Base-by-base conservation (phyloP, 768 basidiomycete genomes). In the Asterophora lycoperdoides region DNA sequence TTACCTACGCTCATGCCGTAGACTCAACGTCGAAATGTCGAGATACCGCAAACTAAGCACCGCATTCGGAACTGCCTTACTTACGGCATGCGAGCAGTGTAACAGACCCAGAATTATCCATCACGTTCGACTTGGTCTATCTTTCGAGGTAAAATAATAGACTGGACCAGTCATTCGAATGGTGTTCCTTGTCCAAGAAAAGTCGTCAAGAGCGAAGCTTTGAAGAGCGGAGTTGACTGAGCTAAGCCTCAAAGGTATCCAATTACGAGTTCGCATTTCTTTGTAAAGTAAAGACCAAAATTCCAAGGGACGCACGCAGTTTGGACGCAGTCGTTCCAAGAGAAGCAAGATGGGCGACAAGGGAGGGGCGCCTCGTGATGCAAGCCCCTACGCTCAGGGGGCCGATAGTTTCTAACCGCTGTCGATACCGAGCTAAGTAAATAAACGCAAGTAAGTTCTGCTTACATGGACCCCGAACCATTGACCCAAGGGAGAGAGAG, bases 351-450 rank as follows among this genome's bases (percentile, higher is more conserved):
- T 11, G 15, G n/a, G 8, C 2, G 15, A 14, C 26, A 15, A 40
- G 30, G 41, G 26, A 18, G 32, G 52, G 34, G 42, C 44, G 47
- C n/a, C 44, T 29, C 41, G 44, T 35, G 49, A 44, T 46, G 38
- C 38, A 14, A 39, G 9, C 8, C 11, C 34, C n/a, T 18, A 10
- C n/a, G 15, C 44, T 17, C 14, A 46, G 15, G 11, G 40, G 32
- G 32, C 20, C 28, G n/a, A n/a, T n/a, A n/a, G n/a, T n/a, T n/a
- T 14, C 38, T 37, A 23, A 20, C 43, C 26, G 32, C 33, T 33
- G 44, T 52, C 18, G 35, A 48, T 23, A 23, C 23, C n/a, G 23
- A 40, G 38, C 7, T 29, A 15, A 37, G 23, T n/a, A 5, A 14
- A 23, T 15, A 29, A 34, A 30, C 29, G 17, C 19, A 26, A 41